Base-by-base conservation (phyloP, 306 rosid species). In the Rubus parviflorus region DNA sequence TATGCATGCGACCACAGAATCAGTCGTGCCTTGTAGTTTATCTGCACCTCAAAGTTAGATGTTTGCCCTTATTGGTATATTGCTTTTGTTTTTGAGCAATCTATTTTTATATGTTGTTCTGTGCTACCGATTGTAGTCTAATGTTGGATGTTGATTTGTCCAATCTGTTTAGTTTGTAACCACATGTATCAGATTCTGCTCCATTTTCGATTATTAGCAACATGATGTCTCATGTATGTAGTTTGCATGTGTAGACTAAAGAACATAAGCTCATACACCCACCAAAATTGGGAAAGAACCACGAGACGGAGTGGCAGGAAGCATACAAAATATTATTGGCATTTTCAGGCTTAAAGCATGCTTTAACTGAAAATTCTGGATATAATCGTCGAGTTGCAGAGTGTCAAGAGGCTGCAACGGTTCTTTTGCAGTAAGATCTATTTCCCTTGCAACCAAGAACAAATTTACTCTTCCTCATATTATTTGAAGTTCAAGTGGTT, bases 271-370 rank as follows among this genome's bases (percentile, higher is more conserved):
- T 95, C 41, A 78, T 92, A 62, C 88, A 78, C 48, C 84, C 72
- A 63, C 90, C 89, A 16, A 67, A 80, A 74, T 70, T 72, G 87
- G 80, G 76, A 79, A 81, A 82, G 75, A 65, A 72, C 77, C 53
- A 78, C 5, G 49, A 72, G 38, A 73, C 52, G 63, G 88, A 74
- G 74, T 81, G 68, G 68, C 87, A 68, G 20, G 85, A 86, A 82
- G 81, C 87, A 41, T 84, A 80, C 89, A 89, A 85, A 83, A 88
- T 90, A 85, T 76, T 95, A 81, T 78, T 95, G 87, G 98, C 97
- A 63, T 92, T 90, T 83, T 95, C 98, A 54, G 98, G 98, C 63
- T 80, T 95, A 87, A 95, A 87, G 89, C 91, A 92, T 8, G 89
- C 95, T 85, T 87, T 95, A 85, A 87, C 94, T 48, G 77, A 23